Percentiles rank a stretch among this genome's conserved stretches.
phyloP scores from a whole-genome alignment of 2,329 filamentous ascomycete species.

The Biscogniauxia mediterranea region DNA sequence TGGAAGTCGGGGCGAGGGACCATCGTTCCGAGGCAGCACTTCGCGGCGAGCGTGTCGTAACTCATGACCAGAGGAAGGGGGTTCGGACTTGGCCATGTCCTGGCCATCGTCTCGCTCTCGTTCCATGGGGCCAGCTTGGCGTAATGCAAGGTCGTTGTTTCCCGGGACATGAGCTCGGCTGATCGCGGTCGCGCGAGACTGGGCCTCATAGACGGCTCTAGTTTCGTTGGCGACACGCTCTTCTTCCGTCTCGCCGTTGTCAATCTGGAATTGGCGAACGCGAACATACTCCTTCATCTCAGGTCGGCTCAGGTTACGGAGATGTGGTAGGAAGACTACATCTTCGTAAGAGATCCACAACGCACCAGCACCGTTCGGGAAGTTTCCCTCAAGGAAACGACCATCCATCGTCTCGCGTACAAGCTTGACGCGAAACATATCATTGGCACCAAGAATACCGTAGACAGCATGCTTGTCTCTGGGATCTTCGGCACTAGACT shows the following conservation, averaged over 20 bases:
- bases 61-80: constrained; percentile 30
- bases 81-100: constrained; percentile 13
- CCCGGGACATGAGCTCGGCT: constrained; percentile 18
- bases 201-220: constrained; percentile 51
- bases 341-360: constrained; percentile 64
- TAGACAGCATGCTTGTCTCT: constrained; percentile 60
- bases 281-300: constrained; percentile 65
- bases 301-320: constrained; percentile 47
- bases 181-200: constrained; percentile 40
- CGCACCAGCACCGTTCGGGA: constrained; percentile 57
- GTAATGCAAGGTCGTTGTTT: constrained; percentile 5
- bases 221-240: constrained; percentile 50
- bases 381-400: constrained; percentile 57
- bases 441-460: constrained; percentile 60
- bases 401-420: constrained; percentile 60
- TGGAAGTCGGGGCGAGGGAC: constrained; percentile 33
- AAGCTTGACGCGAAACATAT: constrained; percentile 65
- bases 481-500: constrained; percentile 46
- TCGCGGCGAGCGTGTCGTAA: constrained; percentile 44
- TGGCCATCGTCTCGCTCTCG: constrained; percentile 21
- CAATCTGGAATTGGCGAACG: constrained; percentile 58
- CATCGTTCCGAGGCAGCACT: constrained; percentile 26
- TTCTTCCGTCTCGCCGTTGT: constrained; percentile 49
- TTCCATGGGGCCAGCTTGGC: constrained; percentile 7
- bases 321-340: constrained; percentile 56